phyloP scores from a whole-genome alignment of 2,329 filamentous ascomycete species.

The Colletotrichum lini region DNA sequence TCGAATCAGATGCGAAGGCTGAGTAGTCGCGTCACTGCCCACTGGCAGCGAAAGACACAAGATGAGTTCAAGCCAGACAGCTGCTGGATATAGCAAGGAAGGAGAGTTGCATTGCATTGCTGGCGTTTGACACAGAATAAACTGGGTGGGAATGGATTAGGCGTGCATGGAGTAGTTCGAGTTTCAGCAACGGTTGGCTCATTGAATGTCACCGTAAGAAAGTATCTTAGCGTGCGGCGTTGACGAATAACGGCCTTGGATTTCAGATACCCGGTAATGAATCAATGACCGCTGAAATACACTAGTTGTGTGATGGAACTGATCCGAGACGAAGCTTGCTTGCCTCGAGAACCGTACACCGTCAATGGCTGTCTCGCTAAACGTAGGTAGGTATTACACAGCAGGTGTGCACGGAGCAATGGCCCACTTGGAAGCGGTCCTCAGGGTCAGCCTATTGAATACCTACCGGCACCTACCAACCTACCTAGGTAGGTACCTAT shows the following conservation, averaged over 20 bases:
- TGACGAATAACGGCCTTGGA: constrained; percentile 37
- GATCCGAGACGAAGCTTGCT: neutral
- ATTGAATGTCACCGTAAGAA: constrained; percentile 4
- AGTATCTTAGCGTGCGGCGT: constrained; percentile 24
- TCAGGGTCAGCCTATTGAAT: neutral
- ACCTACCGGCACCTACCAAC: too few species aligned
- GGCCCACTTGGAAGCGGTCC: constrained; percentile 3
- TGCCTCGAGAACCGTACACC: neutral
- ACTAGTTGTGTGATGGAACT: neutral
- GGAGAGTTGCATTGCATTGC: constrained; percentile 18
- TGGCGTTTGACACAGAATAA: constrained; percentile 14
- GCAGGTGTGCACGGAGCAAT: neutral
- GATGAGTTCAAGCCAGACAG: neutral
- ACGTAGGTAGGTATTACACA: neutral
- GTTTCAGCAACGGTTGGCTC: constrained; percentile 7
- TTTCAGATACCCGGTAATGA: constrained; percentile 37
- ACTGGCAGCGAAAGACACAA: neutral
- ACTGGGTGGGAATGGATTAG: constrained; percentile 6
- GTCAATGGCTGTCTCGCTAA: too few species aligned
- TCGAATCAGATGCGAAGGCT: constrained; percentile 37
- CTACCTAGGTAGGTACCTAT: neutral
- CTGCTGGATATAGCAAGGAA: neutral
- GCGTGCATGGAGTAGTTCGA: constrained; percentile 8
- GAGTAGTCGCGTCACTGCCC: neutral
- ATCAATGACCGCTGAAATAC: neutral